Conservation (phyloP, 805 yeast genomes). For the Sporopachydermia quercuum region DNA sequence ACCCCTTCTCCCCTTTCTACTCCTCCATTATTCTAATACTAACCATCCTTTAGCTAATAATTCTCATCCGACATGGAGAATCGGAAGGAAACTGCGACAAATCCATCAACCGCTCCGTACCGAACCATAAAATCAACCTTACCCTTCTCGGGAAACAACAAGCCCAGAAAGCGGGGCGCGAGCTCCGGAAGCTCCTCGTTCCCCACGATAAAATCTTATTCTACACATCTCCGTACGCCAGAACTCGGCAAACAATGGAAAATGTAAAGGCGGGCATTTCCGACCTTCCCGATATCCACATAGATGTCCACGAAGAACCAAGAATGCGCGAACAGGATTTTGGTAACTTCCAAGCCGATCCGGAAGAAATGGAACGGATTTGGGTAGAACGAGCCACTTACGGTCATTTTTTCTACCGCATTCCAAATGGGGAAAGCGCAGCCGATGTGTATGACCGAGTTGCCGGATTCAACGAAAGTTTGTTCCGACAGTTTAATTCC, state of each 20-base stretch:
- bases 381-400: slow-evolving; percentile 79
- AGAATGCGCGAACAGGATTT: slow-evolving; percentile 90
- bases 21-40: not conserved
- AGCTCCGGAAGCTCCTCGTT: slow-evolving; percentile 20
- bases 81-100: slow-evolving; percentile 84
- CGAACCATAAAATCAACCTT: slow-evolving; percentile 68
- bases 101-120: slow-evolving; percentile 56
- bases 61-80: slow-evolving; percentile 84
- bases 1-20: too few relatives aligned
- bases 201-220: slow-evolving; percentile 50
- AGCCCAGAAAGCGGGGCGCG: slow-evolving; percentile 22
- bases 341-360: slow-evolving; percentile 77
- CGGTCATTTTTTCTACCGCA: slow-evolving; percentile 80
- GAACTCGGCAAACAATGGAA: slow-evolving; percentile 76
- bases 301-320: slow-evolving; percentile 69
- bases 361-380: slow-evolving; percentile 62
- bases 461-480: slow-evolving; percentile 77
- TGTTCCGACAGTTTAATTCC: slow-evolving; percentile 60
- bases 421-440: slow-evolving; percentile 90
- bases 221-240: slow-evolving; percentile 73
- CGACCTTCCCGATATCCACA: slow-evolving; percentile 25
- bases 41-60: slow-evolving; percentile 35
- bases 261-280: slow-evolving; percentile 46
- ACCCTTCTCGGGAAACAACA: slow-evolving; percentile 51
- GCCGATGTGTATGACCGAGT: slow-evolving; percentile 91